Conservation (phyloP, 2,329 filamentous ascomycete species). For the Verticillium dahliae region DNA sequence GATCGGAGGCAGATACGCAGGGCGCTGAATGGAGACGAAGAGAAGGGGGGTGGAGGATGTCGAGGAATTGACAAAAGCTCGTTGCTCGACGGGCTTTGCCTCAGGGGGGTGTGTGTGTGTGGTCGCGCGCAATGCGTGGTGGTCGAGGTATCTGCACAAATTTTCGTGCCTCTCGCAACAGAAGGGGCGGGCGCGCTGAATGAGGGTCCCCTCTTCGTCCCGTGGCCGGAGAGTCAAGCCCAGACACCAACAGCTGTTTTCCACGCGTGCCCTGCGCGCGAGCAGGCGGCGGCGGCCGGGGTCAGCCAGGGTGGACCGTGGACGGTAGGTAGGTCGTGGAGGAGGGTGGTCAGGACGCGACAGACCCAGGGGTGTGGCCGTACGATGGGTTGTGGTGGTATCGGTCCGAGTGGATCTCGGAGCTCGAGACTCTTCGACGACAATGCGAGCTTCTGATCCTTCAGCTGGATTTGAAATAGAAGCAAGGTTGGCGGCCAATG, state of each 20-base stretch:
- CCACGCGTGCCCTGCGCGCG: constrained; percentile 5
- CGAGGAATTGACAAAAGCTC: background rate
- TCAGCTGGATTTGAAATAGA: background rate
- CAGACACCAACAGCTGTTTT: constrained; percentile 7
- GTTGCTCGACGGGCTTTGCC: background rate
- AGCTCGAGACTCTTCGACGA: background rate
- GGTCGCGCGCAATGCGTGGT: background rate
- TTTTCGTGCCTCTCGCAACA: background rate
- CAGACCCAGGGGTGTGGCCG: background rate
- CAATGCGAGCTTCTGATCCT: background rate
- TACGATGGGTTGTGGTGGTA: background rate
- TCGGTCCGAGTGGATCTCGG: background rate
- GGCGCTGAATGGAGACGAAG: background rate
- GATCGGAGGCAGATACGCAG: background rate
- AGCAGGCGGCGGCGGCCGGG: constrained; percentile 4
- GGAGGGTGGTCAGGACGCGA: background rate
- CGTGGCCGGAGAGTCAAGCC: background rate
- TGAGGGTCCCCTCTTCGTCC: background rate
- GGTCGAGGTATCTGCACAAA: constrained; percentile 3
- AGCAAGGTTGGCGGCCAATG: background rate
- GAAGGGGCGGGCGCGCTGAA: background rate
- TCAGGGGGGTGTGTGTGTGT: background rate
- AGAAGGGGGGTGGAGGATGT: background rate
- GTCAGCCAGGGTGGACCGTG: constrained; percentile 7
- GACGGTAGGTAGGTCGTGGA: background rate